phyloP scores from a whole-genome alignment of 192 early-diverging fungal genomes.

The Helicostylum pulchrum region DNA sequence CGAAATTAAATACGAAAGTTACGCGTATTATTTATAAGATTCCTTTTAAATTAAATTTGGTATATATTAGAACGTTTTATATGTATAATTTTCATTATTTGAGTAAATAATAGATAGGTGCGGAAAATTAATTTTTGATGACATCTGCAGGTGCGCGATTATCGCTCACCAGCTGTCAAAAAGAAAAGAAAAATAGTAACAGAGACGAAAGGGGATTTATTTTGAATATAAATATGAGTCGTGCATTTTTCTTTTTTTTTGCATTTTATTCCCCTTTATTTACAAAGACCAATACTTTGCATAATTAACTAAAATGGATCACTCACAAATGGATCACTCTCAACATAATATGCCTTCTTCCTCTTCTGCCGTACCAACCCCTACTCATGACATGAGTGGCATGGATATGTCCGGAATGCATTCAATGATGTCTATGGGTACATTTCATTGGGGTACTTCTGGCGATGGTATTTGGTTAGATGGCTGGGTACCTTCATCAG shows the following conservation, averaged over 20 bases:
- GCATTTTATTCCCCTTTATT: neutral
- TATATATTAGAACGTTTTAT: too few relatives aligned
- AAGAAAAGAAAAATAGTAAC: neutral
- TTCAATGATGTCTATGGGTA: conserved; percentile 27
- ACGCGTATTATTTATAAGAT: too few relatives aligned
- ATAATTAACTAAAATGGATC: neutral
- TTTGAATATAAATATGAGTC: neutral
- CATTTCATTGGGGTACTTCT: conserved; percentile 36
- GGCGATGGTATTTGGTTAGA: conserved; percentile 45
- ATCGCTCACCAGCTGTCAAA: conserved; percentile 19
- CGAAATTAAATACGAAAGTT: too few relatives aligned
- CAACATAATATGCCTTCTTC: conserved; percentile 5
- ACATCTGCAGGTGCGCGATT: conserved; percentile 15
- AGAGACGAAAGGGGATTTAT: neutral
- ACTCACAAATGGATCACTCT: conserved; percentile 7
- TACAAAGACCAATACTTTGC: neutral
- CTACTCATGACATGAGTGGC: neutral
- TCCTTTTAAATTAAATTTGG: too few relatives aligned
- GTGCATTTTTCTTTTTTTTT: neutral
- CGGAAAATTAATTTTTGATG: neutral
- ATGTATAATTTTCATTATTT: neutral
- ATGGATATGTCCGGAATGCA: neutral
- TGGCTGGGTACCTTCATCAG: conserved; percentile 38
- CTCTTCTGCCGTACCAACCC: neutral
- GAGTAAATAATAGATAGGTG: neutral